phyloP scores from a whole-genome alignment of 345 rosid species.

The Eucalyptus sp. region DNA sequence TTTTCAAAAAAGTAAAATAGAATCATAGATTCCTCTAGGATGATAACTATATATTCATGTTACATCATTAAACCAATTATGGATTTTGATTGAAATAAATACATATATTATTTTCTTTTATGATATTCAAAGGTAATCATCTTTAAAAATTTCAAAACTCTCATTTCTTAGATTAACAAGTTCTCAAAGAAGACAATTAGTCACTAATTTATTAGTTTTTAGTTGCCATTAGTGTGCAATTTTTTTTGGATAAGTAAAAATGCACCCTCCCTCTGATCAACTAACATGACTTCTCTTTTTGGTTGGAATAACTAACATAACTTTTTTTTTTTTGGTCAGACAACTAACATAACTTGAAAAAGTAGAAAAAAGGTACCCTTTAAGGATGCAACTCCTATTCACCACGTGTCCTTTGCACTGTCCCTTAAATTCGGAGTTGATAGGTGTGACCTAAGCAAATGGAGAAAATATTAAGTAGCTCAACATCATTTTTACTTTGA shows the following conservation, averaged over 20 bases:
- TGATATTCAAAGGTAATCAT: not conserved
- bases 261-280: not conserved
- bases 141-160: not conserved
- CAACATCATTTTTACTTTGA: no score
- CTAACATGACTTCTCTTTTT: not conserved
- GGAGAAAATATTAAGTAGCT: not conserved
- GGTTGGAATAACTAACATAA: not conserved
- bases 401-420: not conserved
- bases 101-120: not conserved
- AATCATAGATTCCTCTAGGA: not conserved
- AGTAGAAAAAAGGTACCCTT: not conserved
- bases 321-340: no score
- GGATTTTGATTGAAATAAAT: not conserved
- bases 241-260: not conserved
- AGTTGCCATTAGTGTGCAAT: not conserved
- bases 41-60: not conserved
- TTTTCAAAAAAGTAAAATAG: not conserved
- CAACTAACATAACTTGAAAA: not conserved
- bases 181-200: not conserved
- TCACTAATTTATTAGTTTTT: not conserved
- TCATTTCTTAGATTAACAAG: not conserved
- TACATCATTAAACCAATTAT: not conserved
- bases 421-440: not conserved
- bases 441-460: no score
- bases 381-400: not conserved